phyloP scores from a whole-genome alignment of 2,329 filamentous ascomycete genomes.

The Epichloe uncinata region DNA sequence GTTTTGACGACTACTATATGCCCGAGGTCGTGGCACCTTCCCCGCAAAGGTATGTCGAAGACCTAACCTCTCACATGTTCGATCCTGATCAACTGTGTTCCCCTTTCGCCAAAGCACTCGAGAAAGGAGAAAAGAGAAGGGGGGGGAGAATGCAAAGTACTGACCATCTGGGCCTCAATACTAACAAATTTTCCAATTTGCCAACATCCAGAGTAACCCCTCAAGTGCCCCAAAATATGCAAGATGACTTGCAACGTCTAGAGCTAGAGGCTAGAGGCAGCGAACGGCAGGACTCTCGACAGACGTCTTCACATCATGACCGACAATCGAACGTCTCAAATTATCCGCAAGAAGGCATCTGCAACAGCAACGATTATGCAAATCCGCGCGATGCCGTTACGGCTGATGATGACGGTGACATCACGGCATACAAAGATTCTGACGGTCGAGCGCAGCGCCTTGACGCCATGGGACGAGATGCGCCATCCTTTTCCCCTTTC shows the following conservation, averaged over 20 bases:
- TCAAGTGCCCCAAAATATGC: conserved; percentile 93
- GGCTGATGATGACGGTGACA: conserved; percentile 23
- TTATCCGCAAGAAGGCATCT: conserved; percentile 17
- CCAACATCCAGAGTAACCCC: conserved; percentile 62
- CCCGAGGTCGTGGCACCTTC: conserved; percentile 44
- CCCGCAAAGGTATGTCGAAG: conserved; percentile 38
- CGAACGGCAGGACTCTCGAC: conserved; percentile 20
- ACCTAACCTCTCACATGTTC: not conserved
- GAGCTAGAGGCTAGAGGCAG: conserved; percentile 59
- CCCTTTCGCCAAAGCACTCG: not conserved
- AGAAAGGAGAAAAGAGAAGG: not conserved
- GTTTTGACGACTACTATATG: conserved; percentile 47
- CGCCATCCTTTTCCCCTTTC: conserved; percentile 82
- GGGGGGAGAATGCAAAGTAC: not conserved
- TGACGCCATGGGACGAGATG: conserved; percentile 35
- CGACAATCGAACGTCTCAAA: conserved; percentile 32
- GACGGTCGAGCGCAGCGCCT: conserved; percentile 23
- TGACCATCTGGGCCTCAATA: conserved; percentile 17
- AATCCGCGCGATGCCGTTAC: conserved; percentile 12
- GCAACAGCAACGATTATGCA: conserved; percentile 1
- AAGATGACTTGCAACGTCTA: conserved; percentile 82
- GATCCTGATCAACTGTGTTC: not conserved
- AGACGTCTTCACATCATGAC: conserved; percentile 21
- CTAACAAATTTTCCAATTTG: conserved; percentile 21
- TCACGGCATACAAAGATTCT: conserved; percentile 24